Base-by-base conservation (phyloP, 1,284 basidiomycete species). In the Ganoderma sp. region DNA sequence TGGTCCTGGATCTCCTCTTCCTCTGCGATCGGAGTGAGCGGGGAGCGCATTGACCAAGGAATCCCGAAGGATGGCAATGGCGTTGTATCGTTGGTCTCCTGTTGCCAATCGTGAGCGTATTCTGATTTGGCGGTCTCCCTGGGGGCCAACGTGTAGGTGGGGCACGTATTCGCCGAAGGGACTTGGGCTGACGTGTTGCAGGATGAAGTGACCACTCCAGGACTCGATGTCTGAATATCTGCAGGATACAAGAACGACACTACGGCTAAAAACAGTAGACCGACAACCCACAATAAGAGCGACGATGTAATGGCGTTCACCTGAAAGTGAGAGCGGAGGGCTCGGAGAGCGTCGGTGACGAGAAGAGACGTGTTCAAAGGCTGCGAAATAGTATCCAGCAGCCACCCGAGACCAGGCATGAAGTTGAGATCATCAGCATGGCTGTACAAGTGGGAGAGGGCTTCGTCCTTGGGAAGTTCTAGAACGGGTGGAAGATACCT, bases 281-380 rank as follows among this genome's bases (percentile, higher is more conserved):
- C 56, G n/a, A 42, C 7, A 6, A 19, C 43, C 42, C 58, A 65
- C n/a, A 48, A 9, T 2, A 28, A 39, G 56, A 59, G 52, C n/a
- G 58, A 60, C 28, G 39, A 43, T 8, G 37, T 8, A n/a, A 22
- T 15, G 15, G 57, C 17, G 15, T 64, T 42, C 37, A 22, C 22
- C 15, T 39, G 34, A 14, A 59, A 39, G 34, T 45, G 52, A 39
- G 10, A 14, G 25, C 41, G 64, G n/a, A 65, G 48, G 10, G 56
- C 56, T 37, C 32, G 10, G 12, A 65, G 37, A 15, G 43, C 57
- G 12, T 65, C 42, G 25, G 50, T 14, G 1, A 58, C 56, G 34
- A 57, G 56, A 19, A 65, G 19, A 6, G 32, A 45, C 14, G 43
- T 22, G n/a, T 59, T 57, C 57, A 58, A 32, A 39, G 56, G 64